These are phyloP conservation scores for Ceratonia siliqua DNA, from an alignment of 306 rosid species.

Conservation along the genomic window DNA sequence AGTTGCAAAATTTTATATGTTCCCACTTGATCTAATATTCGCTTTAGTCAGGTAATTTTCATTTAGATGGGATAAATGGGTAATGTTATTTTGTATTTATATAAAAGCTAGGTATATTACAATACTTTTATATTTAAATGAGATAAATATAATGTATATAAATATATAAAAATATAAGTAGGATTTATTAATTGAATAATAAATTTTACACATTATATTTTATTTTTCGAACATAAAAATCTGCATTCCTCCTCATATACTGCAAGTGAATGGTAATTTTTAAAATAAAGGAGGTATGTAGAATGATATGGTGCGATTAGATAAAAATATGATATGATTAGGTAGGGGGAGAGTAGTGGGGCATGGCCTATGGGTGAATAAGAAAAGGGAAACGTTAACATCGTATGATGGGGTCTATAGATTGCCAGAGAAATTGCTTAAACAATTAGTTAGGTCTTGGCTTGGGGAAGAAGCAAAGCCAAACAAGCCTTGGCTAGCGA, in stretches of 20 bases:
- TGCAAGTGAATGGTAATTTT: neutral
- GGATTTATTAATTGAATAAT: too few species aligned
- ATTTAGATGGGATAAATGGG: neutral
- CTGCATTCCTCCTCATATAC: neutral
- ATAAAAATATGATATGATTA: neutral
- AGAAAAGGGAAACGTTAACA: slow-evolving; percentile 22
- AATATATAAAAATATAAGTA: too few species aligned
- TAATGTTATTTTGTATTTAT: too few species aligned
- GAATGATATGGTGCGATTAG: neutral
- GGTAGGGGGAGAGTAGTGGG: neutral
- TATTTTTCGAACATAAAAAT: too few species aligned
- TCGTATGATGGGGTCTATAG: slow-evolving; percentile 21
- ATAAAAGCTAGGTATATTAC: too few species aligned
- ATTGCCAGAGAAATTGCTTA: neutral
- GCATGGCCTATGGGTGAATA: neutral
- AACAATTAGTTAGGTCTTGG: slow-evolving; percentile 40
- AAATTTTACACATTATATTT: too few species aligned
- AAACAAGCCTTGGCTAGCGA: neutral
- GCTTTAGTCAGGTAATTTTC: too few species aligned
- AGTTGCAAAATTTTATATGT: too few species aligned
- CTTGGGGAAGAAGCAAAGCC: slow-evolving; percentile 72
- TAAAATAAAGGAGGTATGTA: neutral
- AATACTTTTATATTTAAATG: too few species aligned
- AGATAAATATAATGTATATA: too few species aligned
- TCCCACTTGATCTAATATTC: too few species aligned